phyloP scores from a whole-genome alignment of 805 yeast species.

The Nakazawaea ernobii region DNA sequence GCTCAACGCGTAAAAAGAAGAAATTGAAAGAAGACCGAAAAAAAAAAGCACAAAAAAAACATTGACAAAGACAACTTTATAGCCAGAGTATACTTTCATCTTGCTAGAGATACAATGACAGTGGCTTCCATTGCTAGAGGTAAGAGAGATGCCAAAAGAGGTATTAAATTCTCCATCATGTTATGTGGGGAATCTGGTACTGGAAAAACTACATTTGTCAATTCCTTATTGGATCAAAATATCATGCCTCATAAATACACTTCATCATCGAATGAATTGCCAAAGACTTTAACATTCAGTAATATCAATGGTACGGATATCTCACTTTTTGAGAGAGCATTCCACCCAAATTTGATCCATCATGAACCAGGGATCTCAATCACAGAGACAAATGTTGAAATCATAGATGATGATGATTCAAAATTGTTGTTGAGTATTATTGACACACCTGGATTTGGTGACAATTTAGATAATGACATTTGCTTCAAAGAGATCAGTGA shows the following conservation, averaged over 20 bases:
- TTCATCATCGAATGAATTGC: constrained; percentile 12
- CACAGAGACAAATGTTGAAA: constrained; percentile 58
- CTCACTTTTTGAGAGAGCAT: constrained; percentile 49
- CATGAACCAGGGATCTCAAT: constrained; percentile 74
- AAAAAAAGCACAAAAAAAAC: not conserved
- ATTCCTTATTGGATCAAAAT: constrained; percentile 57
- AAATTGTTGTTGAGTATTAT: constrained; percentile 48
- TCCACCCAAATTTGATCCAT: constrained; percentile 54
- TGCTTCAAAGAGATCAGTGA: constrained; percentile 62
- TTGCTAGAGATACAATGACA: not conserved
- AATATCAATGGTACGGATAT: constrained; percentile 56
- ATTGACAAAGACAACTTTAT: not conserved
- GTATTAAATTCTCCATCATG: constrained; percentile 68
- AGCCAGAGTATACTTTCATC: not conserved
- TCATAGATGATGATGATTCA: constrained; percentile 52
- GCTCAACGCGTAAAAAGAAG: no score
- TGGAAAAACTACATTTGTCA: constrained; percentile 73
- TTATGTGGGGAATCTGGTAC: constrained; percentile 70
- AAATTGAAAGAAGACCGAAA: no score
- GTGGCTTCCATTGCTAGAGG: constrained; percentile 27
- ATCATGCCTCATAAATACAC: constrained; percentile 53
- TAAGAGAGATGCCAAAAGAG: constrained; percentile 66
- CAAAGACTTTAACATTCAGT: constrained; percentile 53
- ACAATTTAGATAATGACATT: constrained; percentile 52
- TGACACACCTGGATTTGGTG: constrained; percentile 60